These are phyloP conservation scores for Picochlorum sp. DNA, from an alignment of 139 green algal species.

Conservation along the genomic window DNA sequence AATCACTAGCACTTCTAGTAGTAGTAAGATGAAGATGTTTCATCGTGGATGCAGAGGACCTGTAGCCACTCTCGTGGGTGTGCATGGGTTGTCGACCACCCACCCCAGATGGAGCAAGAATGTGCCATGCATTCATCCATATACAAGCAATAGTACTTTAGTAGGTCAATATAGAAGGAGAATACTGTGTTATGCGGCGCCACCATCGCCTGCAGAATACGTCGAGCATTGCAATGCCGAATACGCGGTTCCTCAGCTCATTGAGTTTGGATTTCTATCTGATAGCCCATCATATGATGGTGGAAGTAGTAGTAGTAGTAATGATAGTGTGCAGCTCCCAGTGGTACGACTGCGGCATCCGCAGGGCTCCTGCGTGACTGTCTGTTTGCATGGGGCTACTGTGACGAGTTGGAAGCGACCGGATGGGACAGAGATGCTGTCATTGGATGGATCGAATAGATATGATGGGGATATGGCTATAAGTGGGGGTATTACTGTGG, in stretches of 20 bases:
- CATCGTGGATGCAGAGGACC: too few relatives aligned
- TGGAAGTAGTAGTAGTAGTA: too few relatives aligned
- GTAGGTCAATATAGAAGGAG: too few relatives aligned
- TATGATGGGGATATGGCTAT: slow-evolving; percentile 28
- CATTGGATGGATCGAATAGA: slow-evolving; percentile 12
- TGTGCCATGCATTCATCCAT: too few relatives aligned
- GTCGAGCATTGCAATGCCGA: slow-evolving; percentile 28
- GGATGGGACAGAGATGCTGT: slow-evolving; percentile 31
- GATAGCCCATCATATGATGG: not conserved
- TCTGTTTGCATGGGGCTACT: slow-evolving; percentile 34
- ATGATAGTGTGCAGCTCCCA: slow-evolving; percentile 14
- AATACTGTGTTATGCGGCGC: too few relatives aligned
- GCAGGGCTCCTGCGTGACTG: not conserved
- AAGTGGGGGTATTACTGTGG: slow-evolving; percentile 26
- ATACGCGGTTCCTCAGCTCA: slow-evolving; percentile 16
- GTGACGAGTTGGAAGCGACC: slow-evolving; percentile 26
- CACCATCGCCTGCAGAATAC: slow-evolving; percentile 15
- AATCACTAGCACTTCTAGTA: too few relatives aligned
- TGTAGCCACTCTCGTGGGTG: too few relatives aligned
- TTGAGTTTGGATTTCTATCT: slow-evolving; percentile 17
- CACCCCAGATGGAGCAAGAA: too few relatives aligned
- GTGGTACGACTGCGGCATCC: slow-evolving; percentile 29
- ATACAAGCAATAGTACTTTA: too few relatives aligned
- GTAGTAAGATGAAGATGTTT: too few relatives aligned
- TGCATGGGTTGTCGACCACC: too few relatives aligned